Base-by-base conservation (phyloP, 768 basidiomycete species). In the Pholiota microspora region DNA sequence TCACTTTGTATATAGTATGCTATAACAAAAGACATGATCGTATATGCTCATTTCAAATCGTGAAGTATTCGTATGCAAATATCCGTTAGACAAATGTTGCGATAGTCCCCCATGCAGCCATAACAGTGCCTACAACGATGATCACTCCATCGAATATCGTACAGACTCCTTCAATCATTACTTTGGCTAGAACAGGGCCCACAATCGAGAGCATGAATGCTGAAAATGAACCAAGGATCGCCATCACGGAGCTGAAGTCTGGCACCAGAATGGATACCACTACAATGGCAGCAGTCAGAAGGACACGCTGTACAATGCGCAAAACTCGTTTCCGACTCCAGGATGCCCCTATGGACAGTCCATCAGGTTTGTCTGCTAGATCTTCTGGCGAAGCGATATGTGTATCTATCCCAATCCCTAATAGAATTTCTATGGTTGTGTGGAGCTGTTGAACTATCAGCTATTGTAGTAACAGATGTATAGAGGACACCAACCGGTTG, bases 161-260 rank as follows among this genome's bases (percentile, higher is more conserved):
- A 58, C 80, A 82, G 38, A 66, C 72, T 3, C 79, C 73, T 21
- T 78, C 73, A 53, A 92, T 71, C 46, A 75, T 77, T 13, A 87
- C 72, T 65, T 89, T 89, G 4, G 88, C 88, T 23, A 81, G 73
- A 34, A 95, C 74, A 4, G 93, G 94, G 8, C 87, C 83, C 55
- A 92, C 84, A 21, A 90, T 79, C 57, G 88, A 89, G 21, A 92
- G 77, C 63, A 85, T 72, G 59, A 85, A 85, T 0, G 92, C 89
- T 31, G 87, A 85, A 68, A 93, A 92, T n/a, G 91, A 86, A 2
- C 95, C 95, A 49, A 98, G 74, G 68, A 97, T 90, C 1, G 92
- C 90, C 89, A 94, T 93, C 69, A 88, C 74, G 4, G 84, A 77
- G 58, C 86, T 84, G 69, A 95, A 95, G 51, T 89, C 81, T 4